phyloP scores from a whole-genome alignment of 768 basidiomycete species.

The Tylopilus sp. region DNA sequence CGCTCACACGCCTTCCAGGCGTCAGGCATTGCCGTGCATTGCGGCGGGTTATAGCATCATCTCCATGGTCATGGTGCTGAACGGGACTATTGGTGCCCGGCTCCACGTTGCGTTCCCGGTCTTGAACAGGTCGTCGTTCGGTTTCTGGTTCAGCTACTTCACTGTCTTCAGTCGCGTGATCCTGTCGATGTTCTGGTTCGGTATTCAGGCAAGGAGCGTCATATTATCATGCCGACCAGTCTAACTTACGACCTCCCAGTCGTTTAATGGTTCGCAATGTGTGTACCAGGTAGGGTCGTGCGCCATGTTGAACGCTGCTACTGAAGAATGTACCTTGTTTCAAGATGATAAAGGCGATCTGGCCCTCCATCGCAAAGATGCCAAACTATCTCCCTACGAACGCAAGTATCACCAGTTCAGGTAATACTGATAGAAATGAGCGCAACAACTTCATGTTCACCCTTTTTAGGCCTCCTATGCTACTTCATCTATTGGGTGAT shows the following conservation, averaged over 20 bases:
- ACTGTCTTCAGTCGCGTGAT: constrained; percentile 73
- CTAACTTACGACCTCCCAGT: constrained; percentile 27
- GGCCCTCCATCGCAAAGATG: constrained; percentile 65
- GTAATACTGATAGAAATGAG: constrained; percentile 25
- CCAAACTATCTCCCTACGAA: constrained; percentile 59
- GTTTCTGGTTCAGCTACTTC: constrained; percentile 89
- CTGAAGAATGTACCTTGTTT: not conserved
- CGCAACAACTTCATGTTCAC: not conserved
- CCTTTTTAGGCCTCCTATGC: constrained; percentile 56
- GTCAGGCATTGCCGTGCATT: constrained; percentile 65
- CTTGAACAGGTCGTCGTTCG: constrained; percentile 81
- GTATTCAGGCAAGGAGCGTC: constrained; percentile 51
- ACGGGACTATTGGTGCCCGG: constrained; percentile 75
- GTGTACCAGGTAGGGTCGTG: constrained; percentile 50
- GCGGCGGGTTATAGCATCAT: constrained; percentile 72
- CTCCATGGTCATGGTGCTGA: constrained; percentile 68
- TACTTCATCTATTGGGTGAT: constrained; percentile 78
- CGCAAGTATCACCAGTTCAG: constrained; percentile 62
- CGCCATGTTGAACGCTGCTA: not conserved
- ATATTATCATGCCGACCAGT: not conserved
- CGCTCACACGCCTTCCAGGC: constrained; percentile 35
- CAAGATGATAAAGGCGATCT: constrained; percentile 77
- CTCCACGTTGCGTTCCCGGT: constrained; percentile 75
- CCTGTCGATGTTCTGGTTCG: constrained; percentile 82
- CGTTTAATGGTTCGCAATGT: constrained; percentile 64